These are phyloP conservation scores for Hemerocallis citrina DNA, from an alignment of 106 monocot genomes.

Conservation along the genomic window DNA sequence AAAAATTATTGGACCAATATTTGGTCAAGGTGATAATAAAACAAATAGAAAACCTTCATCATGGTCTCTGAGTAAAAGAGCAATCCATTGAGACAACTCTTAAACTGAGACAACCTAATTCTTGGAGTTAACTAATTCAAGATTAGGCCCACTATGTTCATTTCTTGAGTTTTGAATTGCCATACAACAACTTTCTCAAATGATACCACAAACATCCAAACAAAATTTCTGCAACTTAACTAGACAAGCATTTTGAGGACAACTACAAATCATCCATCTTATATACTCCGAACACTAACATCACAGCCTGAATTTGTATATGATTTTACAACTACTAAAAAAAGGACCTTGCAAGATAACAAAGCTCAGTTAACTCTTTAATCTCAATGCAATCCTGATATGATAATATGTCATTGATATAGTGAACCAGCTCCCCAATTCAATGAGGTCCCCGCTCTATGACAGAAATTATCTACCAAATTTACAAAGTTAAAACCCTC, in stretches of 20 bases:
- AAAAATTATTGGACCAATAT: background rate
- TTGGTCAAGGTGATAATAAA: background rate
- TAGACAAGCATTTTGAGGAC: no score
- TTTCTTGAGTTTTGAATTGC: no score
- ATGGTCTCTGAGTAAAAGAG: no score
- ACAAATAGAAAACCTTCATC: background rate
- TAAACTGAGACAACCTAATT: no score
- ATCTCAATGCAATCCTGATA: background rate
- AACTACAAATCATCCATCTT: background rate
- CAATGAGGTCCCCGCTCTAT: background rate
- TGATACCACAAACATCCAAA: no score
- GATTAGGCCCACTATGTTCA: no score
- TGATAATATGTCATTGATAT: no score
- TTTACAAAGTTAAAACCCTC: background rate
- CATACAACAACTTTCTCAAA: no score
- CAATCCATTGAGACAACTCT: no score
- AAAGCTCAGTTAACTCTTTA: no score
- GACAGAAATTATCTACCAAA: background rate
- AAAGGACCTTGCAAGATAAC: background rate
- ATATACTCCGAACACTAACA: background rate
- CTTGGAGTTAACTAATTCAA: no score
- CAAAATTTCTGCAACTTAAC: no score
- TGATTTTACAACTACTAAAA: background rate
- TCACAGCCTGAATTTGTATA: background rate
- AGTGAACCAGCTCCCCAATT: background rate